These are phyloP conservation scores for Saprolegnia parasitica DNA, from an alignment of 352 stramenopile genomes.

Conservation along the genomic window DNA sequence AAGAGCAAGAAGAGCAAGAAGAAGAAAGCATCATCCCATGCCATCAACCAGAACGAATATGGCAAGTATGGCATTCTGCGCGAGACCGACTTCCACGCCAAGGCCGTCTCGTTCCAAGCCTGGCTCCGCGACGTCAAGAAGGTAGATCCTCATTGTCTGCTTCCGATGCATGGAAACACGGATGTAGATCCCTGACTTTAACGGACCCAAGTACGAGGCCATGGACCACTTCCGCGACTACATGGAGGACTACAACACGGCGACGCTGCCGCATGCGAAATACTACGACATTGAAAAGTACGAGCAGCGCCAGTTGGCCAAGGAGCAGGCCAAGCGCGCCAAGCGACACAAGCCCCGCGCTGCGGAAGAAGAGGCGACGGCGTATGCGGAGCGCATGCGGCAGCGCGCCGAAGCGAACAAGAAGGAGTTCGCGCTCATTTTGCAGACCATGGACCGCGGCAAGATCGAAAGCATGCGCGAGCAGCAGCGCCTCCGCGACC, in stretches of 20 bases:
- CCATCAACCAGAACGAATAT: slow-evolving; percentile 89
- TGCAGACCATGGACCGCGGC: slow-evolving; percentile 78
- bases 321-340: slow-evolving; percentile 50
- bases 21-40: slow-evolving; percentile 37
- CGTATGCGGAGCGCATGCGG: slow-evolving; percentile 50
- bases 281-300: slow-evolving; percentile 98
- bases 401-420: slow-evolving; percentile 49
- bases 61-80: slow-evolving; percentile 96
- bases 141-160: slow-evolving; percentile 33
- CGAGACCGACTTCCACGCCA: slow-evolving; percentile 88
- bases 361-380: slow-evolving; percentile 53
- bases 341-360: slow-evolving; percentile 30
- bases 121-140: slow-evolving; percentile 93
- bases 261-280: slow-evolving; percentile 94
- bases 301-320: slow-evolving; percentile 93
- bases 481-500: slow-evolving; percentile 70
- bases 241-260: slow-evolving; percentile 98
- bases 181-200: slow-evolving; percentile 64
- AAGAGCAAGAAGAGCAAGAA: slow-evolving; percentile 40
- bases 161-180: not conserved
- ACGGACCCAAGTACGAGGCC: slow-evolving; percentile 79
- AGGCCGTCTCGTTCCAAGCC: slow-evolving; percentile 91
- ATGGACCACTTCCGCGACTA: slow-evolving; percentile 91
- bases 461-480: slow-evolving; percentile 86
- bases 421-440: slow-evolving; percentile 66